A percentile compares a stretch with the other conserved stretches of the same genome.
These are phyloP conservation scores for Cystobasidium tubakii DNA, from an alignment of 768 basidiomycete genomes.

Conservation along the genomic window DNA sequence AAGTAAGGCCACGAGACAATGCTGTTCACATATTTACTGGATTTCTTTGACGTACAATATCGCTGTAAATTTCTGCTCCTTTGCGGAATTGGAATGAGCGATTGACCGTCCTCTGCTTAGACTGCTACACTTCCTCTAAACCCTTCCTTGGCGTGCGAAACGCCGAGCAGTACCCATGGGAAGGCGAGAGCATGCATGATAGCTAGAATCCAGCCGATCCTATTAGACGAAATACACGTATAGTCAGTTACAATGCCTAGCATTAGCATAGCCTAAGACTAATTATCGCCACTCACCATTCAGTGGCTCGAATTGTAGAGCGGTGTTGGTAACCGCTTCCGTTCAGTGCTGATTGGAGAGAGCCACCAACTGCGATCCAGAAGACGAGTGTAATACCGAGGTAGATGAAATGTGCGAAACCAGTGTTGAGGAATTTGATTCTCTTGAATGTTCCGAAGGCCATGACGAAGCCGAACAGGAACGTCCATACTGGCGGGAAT, in stretches of 20 bases:
- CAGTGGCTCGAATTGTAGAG: slow-evolving; percentile 15
- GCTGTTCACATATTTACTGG: too few species aligned
- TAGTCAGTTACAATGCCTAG: background rate
- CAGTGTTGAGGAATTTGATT: slow-evolving; percentile 28
- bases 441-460: slow-evolving; percentile 1
- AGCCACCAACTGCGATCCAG: slow-evolving; percentile 30
- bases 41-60: too few species aligned
- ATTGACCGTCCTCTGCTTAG: too few species aligned
- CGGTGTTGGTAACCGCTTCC: background rate
- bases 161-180: slow-evolving; percentile 19
- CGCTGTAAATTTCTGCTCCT: too few species aligned
- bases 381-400: slow-evolving; percentile 28
- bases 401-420: slow-evolving; percentile 28
- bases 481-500: slow-evolving; percentile 17
- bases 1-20: too few species aligned
- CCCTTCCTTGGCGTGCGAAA: slow-evolving; percentile 30
- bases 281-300: slow-evolving; percentile 26
- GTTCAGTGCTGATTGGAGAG: background rate
- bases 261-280: too few species aligned
- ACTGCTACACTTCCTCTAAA: slow-evolving; percentile 26
- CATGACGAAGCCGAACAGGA: slow-evolving; percentile 29
- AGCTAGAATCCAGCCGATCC: slow-evolving; percentile 19
- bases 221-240: background rate
- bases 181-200: slow-evolving; percentile 20
- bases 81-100: too few species aligned